Evolutionary conservation across 2,329 filamentous ascomycete species (phyloP).

Genomic region (Alternaria gaisen): DNA sequence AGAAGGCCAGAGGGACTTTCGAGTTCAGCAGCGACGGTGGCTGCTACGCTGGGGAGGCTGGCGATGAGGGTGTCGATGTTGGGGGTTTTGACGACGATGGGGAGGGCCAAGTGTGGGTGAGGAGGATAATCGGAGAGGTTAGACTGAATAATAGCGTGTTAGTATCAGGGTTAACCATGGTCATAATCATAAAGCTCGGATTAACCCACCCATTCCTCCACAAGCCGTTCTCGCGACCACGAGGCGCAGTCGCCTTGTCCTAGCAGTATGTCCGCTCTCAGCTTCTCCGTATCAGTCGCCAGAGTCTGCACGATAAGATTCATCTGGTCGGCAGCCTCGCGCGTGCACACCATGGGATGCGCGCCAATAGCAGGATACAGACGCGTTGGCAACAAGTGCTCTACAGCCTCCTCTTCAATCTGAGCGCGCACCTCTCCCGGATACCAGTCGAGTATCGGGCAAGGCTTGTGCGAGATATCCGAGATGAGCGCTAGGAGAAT

Average conservation of each 20-base stretch:
- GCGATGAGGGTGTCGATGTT: slow-evolving; percentile 49
- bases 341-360: slow-evolving; percentile 70
- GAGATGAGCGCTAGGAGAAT: slow-evolving; percentile 77
- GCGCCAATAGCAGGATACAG: slow-evolving; percentile 69
- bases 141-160: slow-evolving; percentile 4
- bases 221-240: slow-evolving; percentile 23
- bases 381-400: slow-evolving; percentile 67
- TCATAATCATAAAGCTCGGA: too few relatives aligned
- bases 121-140: slow-evolving; percentile 62
- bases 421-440: slow-evolving; percentile 70
- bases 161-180: too few relatives aligned
- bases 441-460: slow-evolving; percentile 59
- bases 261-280: slow-evolving; percentile 67
- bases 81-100: slow-evolving; percentile 64
- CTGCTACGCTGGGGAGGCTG: slow-evolving; percentile 58
- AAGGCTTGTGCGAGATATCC: slow-evolving; percentile 71
- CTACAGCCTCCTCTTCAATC: slow-evolving; percentile 69
- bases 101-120: slow-evolving; percentile 66
- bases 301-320: slow-evolving; percentile 52
- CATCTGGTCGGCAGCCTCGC: slow-evolving; percentile 71
- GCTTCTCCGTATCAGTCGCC: slow-evolving; percentile 55
- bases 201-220: slow-evolving; percentile 34
- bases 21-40: slow-evolving; percentile 52
- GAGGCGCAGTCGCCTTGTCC: slow-evolving; percentile 50
- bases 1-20: slow-evolving; percentile 57